Base-by-base conservation (phyloP, 2,329 filamentous ascomycete species). In the Diaporthe longicolla region DNA sequence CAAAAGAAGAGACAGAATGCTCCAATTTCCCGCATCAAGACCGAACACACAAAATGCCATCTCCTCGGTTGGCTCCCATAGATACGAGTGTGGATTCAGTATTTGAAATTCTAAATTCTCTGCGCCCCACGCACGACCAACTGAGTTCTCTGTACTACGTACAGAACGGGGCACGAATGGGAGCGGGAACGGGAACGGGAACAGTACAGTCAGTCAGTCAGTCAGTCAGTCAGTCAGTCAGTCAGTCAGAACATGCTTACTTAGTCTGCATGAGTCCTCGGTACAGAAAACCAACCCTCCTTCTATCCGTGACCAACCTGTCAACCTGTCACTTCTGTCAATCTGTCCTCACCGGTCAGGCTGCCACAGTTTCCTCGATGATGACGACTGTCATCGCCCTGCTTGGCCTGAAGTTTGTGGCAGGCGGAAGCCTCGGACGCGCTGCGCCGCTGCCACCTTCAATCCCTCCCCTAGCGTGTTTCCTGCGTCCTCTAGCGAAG, bases 391-490 rank as follows among this genome's bases (percentile, higher is more conserved):
- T 29, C 40, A 24, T 50, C 66, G 65, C 50, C n/a, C 26, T 9
- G n/a, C 37, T 43, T 37, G 19, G 52, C 55, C 55, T 61, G 37
- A 61, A 54, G n/a, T 54, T 48, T 37, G 65, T 26, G 72, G 58
- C 72, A 71, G 40, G 43, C 72, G 72, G 72, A 71, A 63, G 29
- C 17, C 26, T 74, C 72, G 72, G 72, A 43, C 58, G 40, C 54
- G 29, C 52, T 68, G 40, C 63, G 45, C 61, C 61, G 61, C 45
- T 66, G 61, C 29, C 61, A 52, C 21, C 52, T 32, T 21, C 50
- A n/a, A 40, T 52, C 21, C 29, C 52, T 10, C 29, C 21, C 26
- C 50, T 65, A 57, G 68, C 45, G 50, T 29, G 17, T 58, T 71
- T 70, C 72, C 72, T 72, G 40, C 40, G 37, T 61, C 45, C 21